phyloP scores from a whole-genome alignment of 331 rosid genomes.

The Stylosanthes scabra region DNA sequence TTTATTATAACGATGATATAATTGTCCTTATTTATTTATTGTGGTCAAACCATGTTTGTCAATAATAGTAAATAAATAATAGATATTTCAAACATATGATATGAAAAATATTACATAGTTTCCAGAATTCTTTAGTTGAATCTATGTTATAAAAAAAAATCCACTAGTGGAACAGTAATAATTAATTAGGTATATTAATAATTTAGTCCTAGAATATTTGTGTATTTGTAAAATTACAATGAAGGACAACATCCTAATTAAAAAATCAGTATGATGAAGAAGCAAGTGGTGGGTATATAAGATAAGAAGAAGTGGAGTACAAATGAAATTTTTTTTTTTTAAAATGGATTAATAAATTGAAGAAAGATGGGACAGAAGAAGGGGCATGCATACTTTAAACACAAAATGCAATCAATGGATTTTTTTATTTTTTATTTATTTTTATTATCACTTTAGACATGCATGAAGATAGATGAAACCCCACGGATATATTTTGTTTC shows the following conservation, averaged over 20 bases:
- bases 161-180: conserved; percentile 14
- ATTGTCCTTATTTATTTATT: neutral
- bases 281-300: neutral
- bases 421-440: conserved; percentile 35
- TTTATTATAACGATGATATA: neutral
- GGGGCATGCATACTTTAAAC: conserved; percentile 42
- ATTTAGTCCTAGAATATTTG: conserved; percentile 19
- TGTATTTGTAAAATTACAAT: conserved; percentile 10
- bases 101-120: neutral
- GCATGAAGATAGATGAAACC: conserved; percentile 34
- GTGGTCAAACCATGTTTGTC: neutral
- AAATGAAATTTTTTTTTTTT: too few species aligned
- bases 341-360: conserved; percentile 21
- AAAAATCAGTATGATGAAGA: conserved; percentile 21
- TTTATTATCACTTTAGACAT: conserved; percentile 47
- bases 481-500: conserved; percentile 42
- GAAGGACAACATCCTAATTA: neutral
- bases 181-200: neutral
- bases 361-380: conserved; percentile 35
- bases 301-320: conserved; percentile 11
- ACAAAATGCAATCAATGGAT: conserved; percentile 45
- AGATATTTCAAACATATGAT: neutral
- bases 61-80: neutral
- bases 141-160: neutral
- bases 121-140: neutral